Evolutionary conservation across 495 filamentous ascomycete species (phyloP).

Genomic region (Pseudoneurospora amorphoporcata): DNA sequence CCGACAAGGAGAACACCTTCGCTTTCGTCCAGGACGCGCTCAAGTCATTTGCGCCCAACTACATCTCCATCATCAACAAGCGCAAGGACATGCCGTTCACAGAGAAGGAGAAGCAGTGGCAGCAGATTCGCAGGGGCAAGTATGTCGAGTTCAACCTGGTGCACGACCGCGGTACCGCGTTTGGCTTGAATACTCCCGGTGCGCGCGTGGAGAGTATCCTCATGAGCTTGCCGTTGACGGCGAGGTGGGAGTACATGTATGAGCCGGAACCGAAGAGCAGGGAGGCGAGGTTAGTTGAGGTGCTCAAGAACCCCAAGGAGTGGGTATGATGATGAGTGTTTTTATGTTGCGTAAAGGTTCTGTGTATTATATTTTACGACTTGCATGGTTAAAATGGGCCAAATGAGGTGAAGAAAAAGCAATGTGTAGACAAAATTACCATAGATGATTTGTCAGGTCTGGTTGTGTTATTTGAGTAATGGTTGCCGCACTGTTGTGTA

Average conservation of each 20-base stretch:
- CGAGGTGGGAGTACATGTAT: slow-evolving; percentile 94
- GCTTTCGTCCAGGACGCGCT: slow-evolving; percentile 81
- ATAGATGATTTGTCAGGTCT: not conserved
- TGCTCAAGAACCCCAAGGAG: slow-evolving; percentile 75
- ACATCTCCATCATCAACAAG: slow-evolving; percentile 76
- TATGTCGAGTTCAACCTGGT: slow-evolving; percentile 99
- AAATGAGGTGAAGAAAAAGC: not conserved
- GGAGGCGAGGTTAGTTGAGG: slow-evolving; percentile 67
- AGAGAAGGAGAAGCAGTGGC: slow-evolving; percentile 82
- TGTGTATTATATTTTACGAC: slow-evolving; percentile 7
- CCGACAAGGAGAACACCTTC: slow-evolving; percentile 80
- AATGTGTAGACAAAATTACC: not conserved
- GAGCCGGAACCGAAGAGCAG: slow-evolving; percentile 60
- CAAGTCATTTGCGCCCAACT: slow-evolving; percentile 80
- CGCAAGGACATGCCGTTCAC: slow-evolving; percentile 88
- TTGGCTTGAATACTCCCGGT: slow-evolving; percentile 87
- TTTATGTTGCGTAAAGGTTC: not conserved
- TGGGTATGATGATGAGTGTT: slow-evolving; percentile 55
- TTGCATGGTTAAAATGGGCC: not conserved
- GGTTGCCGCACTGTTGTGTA: not conserved
- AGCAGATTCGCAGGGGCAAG: slow-evolving; percentile 81
- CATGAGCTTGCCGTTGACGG: slow-evolving; percentile 92
- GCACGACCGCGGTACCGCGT: slow-evolving; percentile 91
- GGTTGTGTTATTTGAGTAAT: not conserved
- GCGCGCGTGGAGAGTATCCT: slow-evolving; percentile 91